phyloP scores from a whole-genome alignment of 169 alveolate genomes.

The Amoebophrya sp. region DNA sequence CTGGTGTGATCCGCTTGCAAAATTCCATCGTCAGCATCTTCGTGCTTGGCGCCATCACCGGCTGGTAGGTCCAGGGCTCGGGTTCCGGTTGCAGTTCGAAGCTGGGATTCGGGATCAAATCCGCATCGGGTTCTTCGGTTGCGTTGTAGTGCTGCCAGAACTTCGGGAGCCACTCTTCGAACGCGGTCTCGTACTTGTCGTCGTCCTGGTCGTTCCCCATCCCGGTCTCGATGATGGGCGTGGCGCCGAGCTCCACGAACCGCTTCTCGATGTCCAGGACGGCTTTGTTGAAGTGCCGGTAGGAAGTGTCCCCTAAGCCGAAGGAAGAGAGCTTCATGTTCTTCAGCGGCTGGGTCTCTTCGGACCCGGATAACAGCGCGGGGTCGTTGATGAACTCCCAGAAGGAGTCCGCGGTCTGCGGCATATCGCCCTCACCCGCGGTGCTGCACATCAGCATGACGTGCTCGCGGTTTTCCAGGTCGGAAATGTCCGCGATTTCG shows the following conservation, averaged over 20 bases:
- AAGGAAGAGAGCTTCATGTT: slow-evolving; percentile 31
- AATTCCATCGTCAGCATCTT: slow-evolving; percentile 36
- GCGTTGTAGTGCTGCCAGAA: slow-evolving; percentile 46
- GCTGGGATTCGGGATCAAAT: slow-evolving; percentile 26
- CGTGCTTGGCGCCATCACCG: slow-evolving; percentile 48
- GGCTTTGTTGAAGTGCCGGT: slow-evolving; percentile 51
- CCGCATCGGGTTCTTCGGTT: slow-evolving; percentile 46
- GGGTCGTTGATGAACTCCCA: slow-evolving; percentile 3
- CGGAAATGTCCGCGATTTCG: background rate
- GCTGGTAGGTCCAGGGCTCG: slow-evolving; percentile 39
- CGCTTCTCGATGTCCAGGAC: slow-evolving; percentile 49
- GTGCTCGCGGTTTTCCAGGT: background rate
- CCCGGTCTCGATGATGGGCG: slow-evolving; percentile 41
- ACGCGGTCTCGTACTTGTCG: slow-evolving; percentile 53
- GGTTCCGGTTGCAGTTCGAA: slow-evolving; percentile 37
- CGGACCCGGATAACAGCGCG: background rate
- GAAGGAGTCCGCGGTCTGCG: slow-evolving; percentile 23
- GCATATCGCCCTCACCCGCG: slow-evolving; percentile 35
- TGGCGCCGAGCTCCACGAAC: slow-evolving; percentile 51
- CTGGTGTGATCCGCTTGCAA: slow-evolving; percentile 45
- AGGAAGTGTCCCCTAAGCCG: slow-evolving; percentile 54
- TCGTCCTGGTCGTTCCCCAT: slow-evolving; percentile 57
- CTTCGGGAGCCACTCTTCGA: slow-evolving; percentile 53
- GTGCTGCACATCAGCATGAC: slow-evolving; percentile 19
- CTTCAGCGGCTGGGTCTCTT: background rate